Evolutionary conservation across 257 asterid genomes (phyloP), one percentile per base, ranked within the genome.

Genomic region (Fraxinus americana): DNA sequence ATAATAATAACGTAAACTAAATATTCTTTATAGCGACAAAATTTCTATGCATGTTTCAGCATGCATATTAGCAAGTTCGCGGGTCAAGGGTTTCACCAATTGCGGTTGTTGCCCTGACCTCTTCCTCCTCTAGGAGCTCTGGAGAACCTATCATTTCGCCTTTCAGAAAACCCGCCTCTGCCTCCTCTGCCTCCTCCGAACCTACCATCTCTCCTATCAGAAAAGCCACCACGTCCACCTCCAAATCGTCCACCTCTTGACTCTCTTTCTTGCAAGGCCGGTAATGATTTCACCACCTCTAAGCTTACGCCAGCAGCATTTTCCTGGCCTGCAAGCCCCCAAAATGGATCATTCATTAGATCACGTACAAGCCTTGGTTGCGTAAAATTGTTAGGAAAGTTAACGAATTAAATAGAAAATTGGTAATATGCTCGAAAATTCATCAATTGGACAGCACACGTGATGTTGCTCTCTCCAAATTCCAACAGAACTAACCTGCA

Each of bases 261-360:
- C 72, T 92, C 98, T 81, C 88, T 90, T 70, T 90, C 95, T 88
- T 90, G 96, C 83, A 96, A 83, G 8, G 43, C 77, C 11, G 99
- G 99, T 82, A 96, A 75, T 54, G 77, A n/a, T 57, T 82, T 86
- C 70, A 93, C 96, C 57, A 88, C 92, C 76, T 88, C 89, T 71
- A 96, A 76, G 63, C 59, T 90, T 77, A 93, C 89, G 38, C 94
- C 97, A 48, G 83, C 83, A 7, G 93, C 91, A 82, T 86, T 91
- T 69, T 85, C 84, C 45, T 83, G 78, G 23, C 97, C 99, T 96
- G 86, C 70, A 79, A 36, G 27, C 71, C 43, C 10, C 65, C 14
- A 17, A 23, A 70, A 63, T 27, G 69, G 11, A 73, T 67, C 14
- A 32, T 17, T 21, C 19, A 50, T 17, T 19, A 41, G 21, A 72